phyloP scores from a whole-genome alignment of 2,329 filamentous ascomycete genomes.

The Colletotrichum abscissum region DNA sequence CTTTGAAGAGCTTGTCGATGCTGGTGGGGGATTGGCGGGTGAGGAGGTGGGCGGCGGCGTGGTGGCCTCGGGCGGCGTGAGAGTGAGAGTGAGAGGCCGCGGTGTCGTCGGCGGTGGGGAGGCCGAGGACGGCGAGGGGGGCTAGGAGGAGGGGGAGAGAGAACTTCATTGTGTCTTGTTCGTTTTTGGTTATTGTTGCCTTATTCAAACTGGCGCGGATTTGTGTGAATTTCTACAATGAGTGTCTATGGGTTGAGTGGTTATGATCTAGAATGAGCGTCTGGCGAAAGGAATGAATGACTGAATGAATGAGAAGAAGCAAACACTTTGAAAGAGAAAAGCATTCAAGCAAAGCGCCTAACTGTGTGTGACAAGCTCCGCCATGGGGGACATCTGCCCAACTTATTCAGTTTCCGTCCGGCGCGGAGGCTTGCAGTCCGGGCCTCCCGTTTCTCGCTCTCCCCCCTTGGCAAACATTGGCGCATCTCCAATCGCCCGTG shows the following conservation, averaged over 20 bases:
- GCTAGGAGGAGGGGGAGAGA: constrained; percentile 48
- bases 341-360: neutral
- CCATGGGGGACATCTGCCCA: neutral
- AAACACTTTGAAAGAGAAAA: neutral
- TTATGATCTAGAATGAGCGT: neutral
- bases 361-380: neutral
- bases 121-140: constrained; percentile 51
- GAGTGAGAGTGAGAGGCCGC: too few species aligned
- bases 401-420: neutral
- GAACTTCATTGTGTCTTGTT: constrained; percentile 36
- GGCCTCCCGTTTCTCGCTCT: neutral
- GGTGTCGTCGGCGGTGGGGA: constrained; percentile 43
- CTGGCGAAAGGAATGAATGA: neutral
- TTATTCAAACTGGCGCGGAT: neutral
- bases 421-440: neutral
- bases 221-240: neutral
- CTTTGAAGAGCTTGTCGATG: constrained; percentile 67
- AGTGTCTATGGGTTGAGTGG: neutral
- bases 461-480: neutral
- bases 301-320: neutral
- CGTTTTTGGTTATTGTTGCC: neutral
- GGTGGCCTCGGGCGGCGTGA: neutral
- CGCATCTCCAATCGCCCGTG: neutral
- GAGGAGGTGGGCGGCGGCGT: constrained; percentile 52
- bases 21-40: constrained; percentile 57